Conservation (phyloP, 2,329 filamentous ascomycete genomes). For the Microcyclospora pomicola region DNA sequence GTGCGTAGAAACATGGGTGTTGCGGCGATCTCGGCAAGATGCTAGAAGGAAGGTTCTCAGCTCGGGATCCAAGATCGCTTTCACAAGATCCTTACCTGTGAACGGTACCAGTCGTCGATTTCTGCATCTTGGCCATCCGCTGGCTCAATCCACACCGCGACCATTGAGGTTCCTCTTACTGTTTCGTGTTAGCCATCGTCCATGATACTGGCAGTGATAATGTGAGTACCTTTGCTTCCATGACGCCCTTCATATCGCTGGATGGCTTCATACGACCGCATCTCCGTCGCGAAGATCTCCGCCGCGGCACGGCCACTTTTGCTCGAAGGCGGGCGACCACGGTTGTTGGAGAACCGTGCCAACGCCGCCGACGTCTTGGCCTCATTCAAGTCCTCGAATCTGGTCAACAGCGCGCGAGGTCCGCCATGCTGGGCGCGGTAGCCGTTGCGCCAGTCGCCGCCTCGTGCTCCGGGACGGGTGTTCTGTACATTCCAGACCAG, state of each 20-base stretch:
- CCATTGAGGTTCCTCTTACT: slow-evolving; percentile 4
- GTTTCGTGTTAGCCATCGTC: neutral
- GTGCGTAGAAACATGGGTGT: slow-evolving; percentile 5
- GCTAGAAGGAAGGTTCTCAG: neutral
- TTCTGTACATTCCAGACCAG: slow-evolving; percentile 5
- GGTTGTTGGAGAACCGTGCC: neutral
- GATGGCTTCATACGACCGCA: slow-evolving; percentile 4
- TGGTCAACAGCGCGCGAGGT: slow-evolving; percentile 5
- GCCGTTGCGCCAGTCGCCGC: slow-evolving; percentile 3
- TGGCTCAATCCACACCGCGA: slow-evolving; percentile 6
- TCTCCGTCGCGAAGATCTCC: slow-evolving; percentile 4
- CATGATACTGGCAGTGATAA: no score
- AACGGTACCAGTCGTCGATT: slow-evolving; percentile 8
- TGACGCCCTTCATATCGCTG: slow-evolving; percentile 5
- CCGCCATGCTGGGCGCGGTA: slow-evolving; percentile 5
- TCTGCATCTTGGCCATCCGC: slow-evolving; percentile 3
- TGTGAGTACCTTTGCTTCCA: neutral
- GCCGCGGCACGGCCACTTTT: neutral
- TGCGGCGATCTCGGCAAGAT: slow-evolving; percentile 5
- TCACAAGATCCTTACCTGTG: neutral
- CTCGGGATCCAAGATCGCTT: no score
- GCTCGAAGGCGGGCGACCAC: no score
- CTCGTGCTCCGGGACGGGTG: slow-evolving; percentile 5
- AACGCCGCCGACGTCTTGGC: neutral
- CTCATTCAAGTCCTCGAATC: slow-evolving; percentile 4